Evolutionary conservation across 2,329 filamentous ascomycete species (phyloP).

Genomic region (Fusarium xyrophilum): DNA sequence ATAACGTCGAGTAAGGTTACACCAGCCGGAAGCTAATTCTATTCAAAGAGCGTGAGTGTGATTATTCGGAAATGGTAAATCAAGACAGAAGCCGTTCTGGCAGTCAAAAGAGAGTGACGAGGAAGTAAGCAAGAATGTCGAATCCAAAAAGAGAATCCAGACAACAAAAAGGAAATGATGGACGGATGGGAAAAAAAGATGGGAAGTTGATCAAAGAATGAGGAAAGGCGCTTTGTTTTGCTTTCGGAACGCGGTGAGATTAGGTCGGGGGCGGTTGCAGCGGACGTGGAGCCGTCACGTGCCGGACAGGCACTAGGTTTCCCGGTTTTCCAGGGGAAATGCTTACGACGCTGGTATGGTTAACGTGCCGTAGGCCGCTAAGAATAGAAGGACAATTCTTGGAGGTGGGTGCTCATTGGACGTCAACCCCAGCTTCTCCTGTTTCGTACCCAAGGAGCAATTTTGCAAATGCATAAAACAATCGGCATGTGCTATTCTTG

Average conservation of each 20-base stretch:
- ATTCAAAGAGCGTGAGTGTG: conserved; percentile 32
- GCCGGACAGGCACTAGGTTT: conserved; percentile 21
- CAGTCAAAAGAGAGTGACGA: conserved; percentile 38
- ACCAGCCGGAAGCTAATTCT: conserved; percentile 19
- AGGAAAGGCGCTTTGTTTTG: conserved; percentile 27
- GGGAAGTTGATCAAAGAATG: conserved; percentile 24
- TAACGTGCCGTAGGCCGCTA: conserved; percentile 19
- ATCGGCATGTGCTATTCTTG: conserved; percentile 15
- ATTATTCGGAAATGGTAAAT: conserved; percentile 21
- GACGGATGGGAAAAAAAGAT: conserved; percentile 10
- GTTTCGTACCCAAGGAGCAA: conserved; percentile 35
- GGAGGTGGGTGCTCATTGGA: conserved; percentile 24
- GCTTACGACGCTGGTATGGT: conserved; percentile 33
- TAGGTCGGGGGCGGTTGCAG: conserved; percentile 32
- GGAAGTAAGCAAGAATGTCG: conserved; percentile 35
- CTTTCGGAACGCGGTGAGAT: conserved; percentile 36
- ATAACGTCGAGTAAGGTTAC: conserved; percentile 24
- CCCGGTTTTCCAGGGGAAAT: conserved; percentile 39
- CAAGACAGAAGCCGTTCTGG: conserved; percentile 26
- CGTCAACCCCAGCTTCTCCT: conserved; percentile 28
- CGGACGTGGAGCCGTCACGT: conserved; percentile 32
- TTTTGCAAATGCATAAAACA: conserved; percentile 35
- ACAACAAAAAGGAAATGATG: conserved; percentile 25
- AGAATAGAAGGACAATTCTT: conserved; percentile 34
- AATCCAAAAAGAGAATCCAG: conserved; percentile 24